Base-by-base conservation (phyloP, 1,139 yeast genomes). In the Lodderomyces margitis region DNA sequence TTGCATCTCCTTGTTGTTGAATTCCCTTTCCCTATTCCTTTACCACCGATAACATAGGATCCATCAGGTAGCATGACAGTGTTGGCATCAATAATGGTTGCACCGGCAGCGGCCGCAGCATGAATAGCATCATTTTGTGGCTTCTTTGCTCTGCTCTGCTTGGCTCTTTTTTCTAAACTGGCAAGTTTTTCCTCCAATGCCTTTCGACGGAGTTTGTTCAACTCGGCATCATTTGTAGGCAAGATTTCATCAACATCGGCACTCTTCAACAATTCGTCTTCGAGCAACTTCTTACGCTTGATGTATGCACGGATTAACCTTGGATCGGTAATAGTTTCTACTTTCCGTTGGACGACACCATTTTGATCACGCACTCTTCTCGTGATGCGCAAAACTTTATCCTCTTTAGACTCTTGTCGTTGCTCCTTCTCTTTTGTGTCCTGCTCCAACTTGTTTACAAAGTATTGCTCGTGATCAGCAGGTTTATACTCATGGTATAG, bases 1-100 rank as follows among this genome's bases (percentile, higher is more conserved):
- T 95, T 89, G 66, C 98, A 92, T 56, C 88, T 78, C 58, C 98
- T 73, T 6, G 87, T 83, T 1, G 87, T 87, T 43, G 89, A 81
- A 57, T 87, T 87, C 7, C 85, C 86, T 56, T 83, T 83, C 12
- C 88, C 87, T 39, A 79, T 77, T 32, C 85, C 87, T 50, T 78
- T 80, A 11, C 83, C 84, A 28, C 79, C 76, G 38, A 75, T 60
- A 3, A 75, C 74, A 46, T 62, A 66, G n/a, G 73, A 61, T 0
- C 76, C 75, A 49, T 68, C 75, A 1, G 76, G 76, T 42, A 70
- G 55, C 54, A 64, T 59, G 5, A 70, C 75, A 0, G 75, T 69
- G 48, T 70, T 62, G 42, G 76, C 68, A 58, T 70, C 70, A 38
- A 70, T 66, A 21, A 42, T 39, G 5, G 44, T 42, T 11, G 45